A percentile compares a stretch with the other conserved stretches of the same genome.
Conservation (phyloP, 495 filamentous ascomycete genomes). For the Hapsidospora chrysogenum region DNA sequence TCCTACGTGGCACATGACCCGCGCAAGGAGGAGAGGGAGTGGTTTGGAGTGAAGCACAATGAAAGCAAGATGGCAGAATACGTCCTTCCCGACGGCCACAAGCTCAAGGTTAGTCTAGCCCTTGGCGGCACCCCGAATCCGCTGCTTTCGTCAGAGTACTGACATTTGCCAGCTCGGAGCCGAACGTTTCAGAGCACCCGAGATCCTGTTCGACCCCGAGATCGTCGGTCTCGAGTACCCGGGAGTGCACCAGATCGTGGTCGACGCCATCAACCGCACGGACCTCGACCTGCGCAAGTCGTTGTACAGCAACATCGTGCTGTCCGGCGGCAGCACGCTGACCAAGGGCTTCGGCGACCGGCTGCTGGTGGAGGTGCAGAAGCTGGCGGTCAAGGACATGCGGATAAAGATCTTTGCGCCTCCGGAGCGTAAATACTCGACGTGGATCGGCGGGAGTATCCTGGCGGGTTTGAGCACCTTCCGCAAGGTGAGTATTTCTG, state of each 20-base stretch:
- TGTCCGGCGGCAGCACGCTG: slow-evolving; percentile 87
- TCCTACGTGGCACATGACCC: slow-evolving; percentile 86
- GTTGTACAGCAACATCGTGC: slow-evolving; percentile 88
- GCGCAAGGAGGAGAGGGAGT: slow-evolving; percentile 92
- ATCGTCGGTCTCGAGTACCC: slow-evolving; percentile 95
- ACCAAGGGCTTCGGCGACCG: slow-evolving; percentile 85
- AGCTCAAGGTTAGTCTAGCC: slow-evolving; percentile 50
- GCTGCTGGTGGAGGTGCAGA: slow-evolving; percentile 78
- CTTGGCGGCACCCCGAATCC: neutral
- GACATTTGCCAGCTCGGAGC: slow-evolving; percentile 46
- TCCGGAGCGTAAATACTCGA: slow-evolving; percentile 93
- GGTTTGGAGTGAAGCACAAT: slow-evolving; percentile 49
- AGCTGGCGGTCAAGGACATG: slow-evolving; percentile 94
- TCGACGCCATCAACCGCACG: slow-evolving; percentile 91
- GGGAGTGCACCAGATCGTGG: slow-evolving; percentile 92
- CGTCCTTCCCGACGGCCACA: slow-evolving; percentile 78
- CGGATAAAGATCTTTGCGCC: slow-evolving; percentile 97
- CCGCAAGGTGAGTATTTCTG: slow-evolving; percentile 56
- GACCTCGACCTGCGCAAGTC: slow-evolving; percentile 92
- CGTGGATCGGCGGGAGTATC: slow-evolving; percentile 98
- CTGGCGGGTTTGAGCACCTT: slow-evolving; percentile 94
- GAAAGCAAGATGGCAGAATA: slow-evolving; percentile 67
- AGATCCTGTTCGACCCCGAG: slow-evolving; percentile 96
- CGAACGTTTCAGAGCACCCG: slow-evolving; percentile 88
- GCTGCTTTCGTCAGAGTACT: slow-evolving; percentile 3